phyloP scores from a whole-genome alignment of 768 basidiomycete species.

The Pulveroboletus sp. region DNA sequence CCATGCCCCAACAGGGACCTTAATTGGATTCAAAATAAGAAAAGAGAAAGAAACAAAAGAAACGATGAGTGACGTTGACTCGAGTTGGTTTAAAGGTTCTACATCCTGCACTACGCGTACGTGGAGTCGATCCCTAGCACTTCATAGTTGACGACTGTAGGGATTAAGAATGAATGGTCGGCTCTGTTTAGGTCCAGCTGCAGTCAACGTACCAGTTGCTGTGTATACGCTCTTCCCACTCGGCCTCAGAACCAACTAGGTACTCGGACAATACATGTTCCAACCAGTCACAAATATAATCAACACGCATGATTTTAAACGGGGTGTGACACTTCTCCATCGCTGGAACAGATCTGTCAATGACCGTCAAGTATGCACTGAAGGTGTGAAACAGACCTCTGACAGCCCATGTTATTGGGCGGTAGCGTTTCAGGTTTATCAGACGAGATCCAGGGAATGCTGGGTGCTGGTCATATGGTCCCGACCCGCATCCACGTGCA shows the following conservation, averaged over 20 bases:
- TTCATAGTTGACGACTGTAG: slow-evolving; percentile 11
- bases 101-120: not conserved
- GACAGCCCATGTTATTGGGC: slow-evolving; percentile 37
- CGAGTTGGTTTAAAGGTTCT: not conserved
- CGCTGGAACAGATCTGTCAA: slow-evolving; percentile 25
- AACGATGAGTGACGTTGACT: too few relatives aligned
- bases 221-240: slow-evolving; percentile 27
- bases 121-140: not conserved
- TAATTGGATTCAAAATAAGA: too few relatives aligned
- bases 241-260: slow-evolving; percentile 22
- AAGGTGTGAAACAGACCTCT: slow-evolving; percentile 29
- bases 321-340: slow-evolving; percentile 46
- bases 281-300: slow-evolving; percentile 39
- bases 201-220: slow-evolving; percentile 23
- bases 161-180: not conserved
- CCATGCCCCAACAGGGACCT: not conserved
- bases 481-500: slow-evolving; percentile 31
- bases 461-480: slow-evolving; percentile 24
- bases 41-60: too few relatives aligned
- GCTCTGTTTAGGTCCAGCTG: not conserved
- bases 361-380: not conserved
- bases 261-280: slow-evolving; percentile 28
- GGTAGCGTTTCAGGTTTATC: slow-evolving; percentile 38
- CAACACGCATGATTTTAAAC: slow-evolving; percentile 34
- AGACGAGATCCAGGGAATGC: slow-evolving; percentile 23